These are phyloP conservation scores for Aspergillus sp. DNA, from an alignment of 2,329 filamentous ascomycete genomes.

Conservation along the genomic window DNA sequence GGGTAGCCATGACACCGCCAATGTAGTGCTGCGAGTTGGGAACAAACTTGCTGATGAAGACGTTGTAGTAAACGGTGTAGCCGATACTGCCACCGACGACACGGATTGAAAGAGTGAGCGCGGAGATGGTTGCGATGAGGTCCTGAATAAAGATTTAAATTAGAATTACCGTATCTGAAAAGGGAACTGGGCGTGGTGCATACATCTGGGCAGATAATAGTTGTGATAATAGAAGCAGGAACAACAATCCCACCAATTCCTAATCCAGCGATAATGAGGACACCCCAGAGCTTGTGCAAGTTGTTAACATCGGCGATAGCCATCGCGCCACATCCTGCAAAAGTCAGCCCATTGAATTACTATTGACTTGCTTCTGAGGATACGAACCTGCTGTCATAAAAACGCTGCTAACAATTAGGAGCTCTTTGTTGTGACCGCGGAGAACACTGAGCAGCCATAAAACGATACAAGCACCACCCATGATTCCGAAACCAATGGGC, in stretches of 20 bases:
- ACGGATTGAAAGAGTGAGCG: conserved; percentile 67
- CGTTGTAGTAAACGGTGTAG: conserved; percentile 59
- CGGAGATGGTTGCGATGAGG: conserved; percentile 67
- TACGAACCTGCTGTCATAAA: conserved; percentile 63
- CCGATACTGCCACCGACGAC: conserved; percentile 67
- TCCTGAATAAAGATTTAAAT: conserved; percentile 36
- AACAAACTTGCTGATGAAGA: conserved; percentile 49
- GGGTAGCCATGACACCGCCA: conserved; percentile 49
- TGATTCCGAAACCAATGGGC: conserved; percentile 64
- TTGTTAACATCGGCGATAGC: conserved; percentile 54
- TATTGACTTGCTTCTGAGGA: neutral
- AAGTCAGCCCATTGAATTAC: neutral
- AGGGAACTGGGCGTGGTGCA: conserved; percentile 2
- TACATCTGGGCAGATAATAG: conserved; percentile 67
- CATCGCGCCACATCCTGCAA: conserved; percentile 53
- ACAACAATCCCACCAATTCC: conserved; percentile 69
- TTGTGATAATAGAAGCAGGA: conserved; percentile 66
- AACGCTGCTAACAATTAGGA: conserved; percentile 60
- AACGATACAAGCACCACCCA: conserved; percentile 60
- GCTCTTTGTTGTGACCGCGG: conserved; percentile 58
- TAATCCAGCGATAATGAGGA: conserved; percentile 61
- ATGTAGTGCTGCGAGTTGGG: conserved; percentile 50
- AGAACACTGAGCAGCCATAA: conserved; percentile 58
- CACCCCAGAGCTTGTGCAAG: conserved; percentile 53
- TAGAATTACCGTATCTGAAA: neutral